These are phyloP conservation scores for Rhinocladiella mackenziei DNA, from an alignment of 2,329 filamentous ascomycete species.

Conservation along the genomic window DNA sequence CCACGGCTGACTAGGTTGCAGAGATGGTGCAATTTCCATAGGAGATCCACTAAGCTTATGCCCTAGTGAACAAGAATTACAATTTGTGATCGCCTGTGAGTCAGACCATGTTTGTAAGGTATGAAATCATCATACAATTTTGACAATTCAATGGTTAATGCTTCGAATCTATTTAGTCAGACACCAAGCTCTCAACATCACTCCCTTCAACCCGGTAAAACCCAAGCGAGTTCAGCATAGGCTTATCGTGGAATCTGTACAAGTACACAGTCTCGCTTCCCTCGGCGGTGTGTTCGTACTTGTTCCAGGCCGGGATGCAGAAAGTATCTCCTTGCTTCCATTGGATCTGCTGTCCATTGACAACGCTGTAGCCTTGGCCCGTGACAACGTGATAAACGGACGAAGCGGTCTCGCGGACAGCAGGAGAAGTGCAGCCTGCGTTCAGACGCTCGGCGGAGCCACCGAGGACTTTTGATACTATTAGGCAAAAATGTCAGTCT, in stretches of 20 bases:
- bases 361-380: conserved; percentile 39
- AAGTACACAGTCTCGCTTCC: conserved; percentile 43
- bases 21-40: no score
- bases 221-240: conserved; percentile 51
- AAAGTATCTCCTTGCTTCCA: conserved; percentile 50
- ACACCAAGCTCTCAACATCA: conserved; percentile 42
- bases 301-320: conserved; percentile 52
- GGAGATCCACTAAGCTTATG: background rate
- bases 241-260: conserved; percentile 50
- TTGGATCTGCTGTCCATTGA: conserved; percentile 36
- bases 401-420: conserved; percentile 49
- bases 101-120: no score
- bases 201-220: conserved; percentile 46
- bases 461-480: conserved; percentile 42
- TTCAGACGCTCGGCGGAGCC: conserved; percentile 46
- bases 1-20: no score
- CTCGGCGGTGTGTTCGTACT: conserved; percentile 47
- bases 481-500: conserved; percentile 1
- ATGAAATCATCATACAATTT: no score
- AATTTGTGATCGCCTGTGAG: no score
- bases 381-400: conserved; percentile 53
- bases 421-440: conserved; percentile 37
- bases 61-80: background rate
- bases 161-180: conserved; percentile 23
- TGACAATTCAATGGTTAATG: background rate